Percentiles rank a stretch among this genome's conserved stretches.
Evolutionary conservation across 331 rosid genomes (phyloP).

Genomic region (Acacia concinna): DNA sequence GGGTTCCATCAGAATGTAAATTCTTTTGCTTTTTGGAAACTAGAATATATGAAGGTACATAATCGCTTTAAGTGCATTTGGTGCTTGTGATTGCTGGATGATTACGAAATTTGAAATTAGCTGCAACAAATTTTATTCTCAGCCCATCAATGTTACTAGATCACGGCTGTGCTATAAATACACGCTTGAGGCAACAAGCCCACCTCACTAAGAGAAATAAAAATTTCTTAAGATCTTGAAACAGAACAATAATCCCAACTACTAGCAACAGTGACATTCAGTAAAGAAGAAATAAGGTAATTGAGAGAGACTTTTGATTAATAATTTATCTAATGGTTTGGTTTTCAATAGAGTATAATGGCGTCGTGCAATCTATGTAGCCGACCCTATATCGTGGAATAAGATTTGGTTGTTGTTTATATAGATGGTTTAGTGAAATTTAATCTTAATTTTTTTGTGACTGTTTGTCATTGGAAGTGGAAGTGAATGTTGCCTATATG

Average conservation of each 20-base stretch:
- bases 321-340: too few species aligned
- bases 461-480: not conserved
- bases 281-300: not conserved
- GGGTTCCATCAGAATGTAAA: too few species aligned
- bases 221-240: not conserved
- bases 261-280: not conserved
- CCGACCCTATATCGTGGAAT: too few species aligned
- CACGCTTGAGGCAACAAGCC: not conserved
- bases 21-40: not conserved
- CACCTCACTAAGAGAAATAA: not conserved
- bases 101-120: not conserved
- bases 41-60: not conserved
- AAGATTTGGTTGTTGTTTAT: too few species aligned
- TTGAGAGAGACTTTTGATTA: not conserved
- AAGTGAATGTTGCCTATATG: not conserved
- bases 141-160: not conserved
- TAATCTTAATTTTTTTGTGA: not conserved
- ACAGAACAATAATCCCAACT: not conserved
- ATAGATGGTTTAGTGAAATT: not conserved
- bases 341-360: too few species aligned
- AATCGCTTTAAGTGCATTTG: not conserved
- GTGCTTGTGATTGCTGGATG: not conserved
- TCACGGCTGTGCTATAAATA: not conserved
- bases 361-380: too few species aligned
- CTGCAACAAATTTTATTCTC: not conserved